phyloP scores from a whole-genome alignment of 176 grass and related monocot species.

The Hyparrhenia diplandra region DNA sequence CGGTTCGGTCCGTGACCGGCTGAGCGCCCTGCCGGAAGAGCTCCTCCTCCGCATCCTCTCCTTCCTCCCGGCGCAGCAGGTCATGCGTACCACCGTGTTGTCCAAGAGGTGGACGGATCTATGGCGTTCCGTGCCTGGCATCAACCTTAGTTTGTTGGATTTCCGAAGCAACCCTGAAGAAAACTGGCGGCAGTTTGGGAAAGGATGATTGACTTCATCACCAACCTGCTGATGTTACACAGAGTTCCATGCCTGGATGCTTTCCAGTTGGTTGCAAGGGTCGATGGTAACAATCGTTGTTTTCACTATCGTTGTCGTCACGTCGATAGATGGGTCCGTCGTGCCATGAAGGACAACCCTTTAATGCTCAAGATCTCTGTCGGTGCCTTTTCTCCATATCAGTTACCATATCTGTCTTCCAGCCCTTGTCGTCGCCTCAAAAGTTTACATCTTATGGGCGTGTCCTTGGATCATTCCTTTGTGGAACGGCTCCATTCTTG shows the following conservation, averaged over 20 bases:
- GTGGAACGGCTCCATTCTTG: neutral
- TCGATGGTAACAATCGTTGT: fast-evolving
- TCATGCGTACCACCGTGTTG: neutral
- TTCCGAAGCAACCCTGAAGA: neutral
- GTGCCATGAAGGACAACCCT: neutral
- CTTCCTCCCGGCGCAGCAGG: neutral
- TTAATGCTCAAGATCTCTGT: neutral
- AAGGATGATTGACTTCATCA: neutral
- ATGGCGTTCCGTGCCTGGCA: neutral
- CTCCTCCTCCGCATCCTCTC: neutral
- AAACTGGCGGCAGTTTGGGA: neutral
- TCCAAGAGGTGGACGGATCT: neutral
- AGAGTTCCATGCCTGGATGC: neutral
- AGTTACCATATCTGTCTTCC: neutral
- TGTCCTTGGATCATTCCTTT: neutral
- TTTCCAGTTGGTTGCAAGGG: no score
- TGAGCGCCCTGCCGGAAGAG: neutral
- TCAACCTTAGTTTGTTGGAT: neutral
- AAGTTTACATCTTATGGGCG: neutral
- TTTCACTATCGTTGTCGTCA: no score
- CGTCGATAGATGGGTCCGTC: neutral
- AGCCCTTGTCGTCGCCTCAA: neutral
- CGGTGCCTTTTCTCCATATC: neutral
- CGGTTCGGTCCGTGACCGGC: neutral
- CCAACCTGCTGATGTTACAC: neutral